phyloP scores from a whole-genome alignment of 345 rosid genomes.

The Adansonia digitata region DNA sequence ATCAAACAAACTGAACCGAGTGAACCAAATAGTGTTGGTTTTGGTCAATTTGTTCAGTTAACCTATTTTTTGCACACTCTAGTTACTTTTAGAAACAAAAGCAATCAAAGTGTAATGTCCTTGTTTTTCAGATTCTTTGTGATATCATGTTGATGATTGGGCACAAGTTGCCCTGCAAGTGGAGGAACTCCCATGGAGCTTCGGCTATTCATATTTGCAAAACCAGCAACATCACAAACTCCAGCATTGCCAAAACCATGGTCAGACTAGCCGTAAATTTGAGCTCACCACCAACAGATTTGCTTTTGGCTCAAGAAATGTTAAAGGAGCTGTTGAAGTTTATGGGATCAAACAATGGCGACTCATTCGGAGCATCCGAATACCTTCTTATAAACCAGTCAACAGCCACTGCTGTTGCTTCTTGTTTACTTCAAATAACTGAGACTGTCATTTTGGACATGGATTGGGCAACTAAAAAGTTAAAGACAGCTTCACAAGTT shows the following conservation, averaged over 20 bases:
- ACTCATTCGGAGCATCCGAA: slow-evolving; percentile 33
- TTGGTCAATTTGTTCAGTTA: too few species aligned
- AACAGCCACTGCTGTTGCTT: slow-evolving; percentile 39
- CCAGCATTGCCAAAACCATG: slow-evolving; percentile 47
- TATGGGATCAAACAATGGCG: slow-evolving; percentile 28
- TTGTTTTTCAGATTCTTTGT: slow-evolving; percentile 50
- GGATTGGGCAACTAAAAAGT: slow-evolving; percentile 66
- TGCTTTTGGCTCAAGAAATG: slow-evolving; percentile 41
- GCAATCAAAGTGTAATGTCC: neutral
- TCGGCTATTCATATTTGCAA: slow-evolving; percentile 59
- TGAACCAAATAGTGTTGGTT: too few species aligned
- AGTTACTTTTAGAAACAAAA: neutral
- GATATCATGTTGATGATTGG: slow-evolving; percentile 47
- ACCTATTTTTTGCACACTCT: too few species aligned
- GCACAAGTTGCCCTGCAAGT: slow-evolving; percentile 43
- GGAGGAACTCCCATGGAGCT: slow-evolving; percentile 52
- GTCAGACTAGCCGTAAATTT: slow-evolving; percentile 45
- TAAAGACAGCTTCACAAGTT: slow-evolving; percentile 37
- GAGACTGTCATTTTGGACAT: slow-evolving; percentile 49
- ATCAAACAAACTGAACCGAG: too few species aligned
- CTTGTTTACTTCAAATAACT: slow-evolving; percentile 48
- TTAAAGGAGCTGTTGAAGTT: slow-evolving; percentile 45
- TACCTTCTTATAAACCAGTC: slow-evolving; percentile 49
- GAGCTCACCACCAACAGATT: slow-evolving; percentile 53
- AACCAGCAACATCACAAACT: slow-evolving; percentile 37